Conservation (phyloP, 306 rosid species). For the Inga leiocalycina region DNA sequence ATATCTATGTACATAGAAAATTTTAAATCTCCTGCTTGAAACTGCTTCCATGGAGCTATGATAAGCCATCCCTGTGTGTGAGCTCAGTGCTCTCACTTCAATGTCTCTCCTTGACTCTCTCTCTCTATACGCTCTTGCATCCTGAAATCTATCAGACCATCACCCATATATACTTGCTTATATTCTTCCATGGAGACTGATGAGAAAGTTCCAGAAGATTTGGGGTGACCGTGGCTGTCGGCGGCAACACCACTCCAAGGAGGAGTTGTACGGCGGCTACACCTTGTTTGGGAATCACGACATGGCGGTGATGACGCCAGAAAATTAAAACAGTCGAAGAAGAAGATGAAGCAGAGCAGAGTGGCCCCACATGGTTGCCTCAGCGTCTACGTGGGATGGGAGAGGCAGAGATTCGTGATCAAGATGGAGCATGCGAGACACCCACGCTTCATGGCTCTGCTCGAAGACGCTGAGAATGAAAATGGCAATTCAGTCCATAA, state of each 20-base stretch:
- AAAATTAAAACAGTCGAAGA: background rate
- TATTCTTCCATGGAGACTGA: background rate
- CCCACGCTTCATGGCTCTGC: slow-evolving; percentile 56
- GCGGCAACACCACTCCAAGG: background rate
- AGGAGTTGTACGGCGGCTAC: background rate
- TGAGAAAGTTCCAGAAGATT: background rate
- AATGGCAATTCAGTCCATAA: slow-evolving; percentile 45
- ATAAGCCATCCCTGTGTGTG: no score
- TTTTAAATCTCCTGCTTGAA: no score
- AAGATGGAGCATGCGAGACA: slow-evolving; percentile 57
- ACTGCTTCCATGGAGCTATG: no score
- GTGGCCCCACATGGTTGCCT: background rate
- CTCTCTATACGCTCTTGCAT: no score
- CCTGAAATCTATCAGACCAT: no score
- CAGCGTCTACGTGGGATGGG: slow-evolving; percentile 46
- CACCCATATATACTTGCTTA: no score
- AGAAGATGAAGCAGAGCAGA: background rate
- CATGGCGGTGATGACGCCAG: background rate
- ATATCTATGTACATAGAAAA: no score
- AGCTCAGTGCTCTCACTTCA: no score
- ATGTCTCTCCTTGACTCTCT: background rate
- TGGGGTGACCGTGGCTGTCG: background rate
- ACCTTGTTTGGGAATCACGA: background rate
- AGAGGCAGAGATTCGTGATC: slow-evolving; percentile 57
- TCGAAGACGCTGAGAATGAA: slow-evolving; percentile 69